Base-by-base conservation (phyloP, 1,139 yeast species). In the Pneumocystis jirovecii region DNA sequence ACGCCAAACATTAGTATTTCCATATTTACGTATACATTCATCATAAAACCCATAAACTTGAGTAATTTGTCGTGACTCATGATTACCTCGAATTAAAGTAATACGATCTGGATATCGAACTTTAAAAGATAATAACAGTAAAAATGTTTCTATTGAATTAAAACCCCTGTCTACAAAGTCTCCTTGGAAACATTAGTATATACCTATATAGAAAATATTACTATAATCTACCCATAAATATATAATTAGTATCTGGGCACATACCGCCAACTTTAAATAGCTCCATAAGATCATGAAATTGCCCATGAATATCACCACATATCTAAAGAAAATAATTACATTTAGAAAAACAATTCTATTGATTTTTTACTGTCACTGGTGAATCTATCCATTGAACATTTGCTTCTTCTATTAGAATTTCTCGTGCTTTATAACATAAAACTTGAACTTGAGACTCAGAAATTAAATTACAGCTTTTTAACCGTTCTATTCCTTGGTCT, bases 251-350 rank as follows among this genome's bases (percentile, higher is more conserved):
- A 74, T 82, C 85, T 0, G 96, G 96, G 71, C 93, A 86, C 64
- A 88, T 87, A 6, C 97, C 97, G 7, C 96, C 96, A 71, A 89
- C 85, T 66, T 81, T 80, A 77, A 93, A 91, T 65, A 93, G 79
- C 69, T 95, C 96, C 76, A 93, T 79, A 69, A 93, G 78, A 76
- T 93, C 98, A 76, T 95, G 97, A 69, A 93, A 83, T 76, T 93
- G 98, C 19, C 98, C 98, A 74, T 93, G 98, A 60, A 93, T 93
- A 75, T 93, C 97, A 65, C 99, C 99, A 78, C 98, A 95, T 64
- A 93, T 89, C 70, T 68, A 56, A 37, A 42, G 19, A 2, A 15
- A 45, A 21, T 35, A 50, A n/a, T 21, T 45, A 21, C 64, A 57
- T 65, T 10, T 21, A 61, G 17, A 25, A 35, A 29, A 61, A 42